Conservation (phyloP, 345 rosid genomes). For the Tarenaya hassleriana region DNA sequence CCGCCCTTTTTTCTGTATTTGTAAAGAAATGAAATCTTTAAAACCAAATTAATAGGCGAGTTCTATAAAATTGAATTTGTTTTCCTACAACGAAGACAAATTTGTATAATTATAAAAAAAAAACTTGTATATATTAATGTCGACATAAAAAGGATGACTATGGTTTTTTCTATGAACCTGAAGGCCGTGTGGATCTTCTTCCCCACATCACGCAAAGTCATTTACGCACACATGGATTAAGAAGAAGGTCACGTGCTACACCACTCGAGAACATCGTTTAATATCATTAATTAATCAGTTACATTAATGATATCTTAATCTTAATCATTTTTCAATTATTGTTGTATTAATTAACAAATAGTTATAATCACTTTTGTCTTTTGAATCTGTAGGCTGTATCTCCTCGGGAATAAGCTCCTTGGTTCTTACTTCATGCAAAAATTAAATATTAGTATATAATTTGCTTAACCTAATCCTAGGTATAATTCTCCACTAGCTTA, state of each 20-base stretch:
- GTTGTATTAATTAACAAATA: background rate
- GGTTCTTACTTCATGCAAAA: constrained; percentile 4
- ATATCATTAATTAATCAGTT: background rate
- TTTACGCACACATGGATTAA: constrained; percentile 13
- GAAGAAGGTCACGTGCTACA: constrained; percentile 4
- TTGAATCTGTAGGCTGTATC: constrained; percentile 5
- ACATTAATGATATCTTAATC: background rate
- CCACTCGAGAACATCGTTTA: constrained; percentile 1
- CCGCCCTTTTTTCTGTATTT: no score
- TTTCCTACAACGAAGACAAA: background rate
- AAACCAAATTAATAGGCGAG: no score
- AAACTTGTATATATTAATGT: background rate
- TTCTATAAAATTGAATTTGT: no score
- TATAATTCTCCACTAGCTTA: background rate
- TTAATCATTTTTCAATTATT: constrained; percentile 1
- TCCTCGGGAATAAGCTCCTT: constrained; percentile 10
- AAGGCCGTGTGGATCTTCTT: constrained; percentile 17
- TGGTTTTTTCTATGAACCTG: constrained; percentile 23
- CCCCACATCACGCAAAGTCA: constrained; percentile 19
- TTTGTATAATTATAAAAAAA: no score
- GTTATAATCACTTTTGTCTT: background rate
- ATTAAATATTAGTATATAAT: background rate
- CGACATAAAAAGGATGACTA: background rate
- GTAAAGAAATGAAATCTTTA: no score
- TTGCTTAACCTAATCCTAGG: background rate